Conservation (phyloP, 331 rosid species). For the Acacia pycnantha region DNA sequence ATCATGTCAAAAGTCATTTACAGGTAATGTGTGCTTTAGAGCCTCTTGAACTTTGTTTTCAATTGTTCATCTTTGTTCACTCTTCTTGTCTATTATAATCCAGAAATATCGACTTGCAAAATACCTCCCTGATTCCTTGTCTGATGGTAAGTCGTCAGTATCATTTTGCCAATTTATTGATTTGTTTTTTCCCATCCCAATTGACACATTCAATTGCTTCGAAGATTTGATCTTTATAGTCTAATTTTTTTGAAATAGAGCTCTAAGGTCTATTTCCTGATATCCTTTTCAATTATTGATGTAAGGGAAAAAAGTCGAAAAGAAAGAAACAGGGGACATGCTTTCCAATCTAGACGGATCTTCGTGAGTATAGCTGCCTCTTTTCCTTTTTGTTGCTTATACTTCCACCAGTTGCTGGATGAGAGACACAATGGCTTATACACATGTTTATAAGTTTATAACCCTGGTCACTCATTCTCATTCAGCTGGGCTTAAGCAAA, state of each 20-base stretch:
- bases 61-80: conserved; percentile 19
- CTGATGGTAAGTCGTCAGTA: conserved; percentile 73
- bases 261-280: conserved; percentile 26
- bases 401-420: conserved; percentile 15
- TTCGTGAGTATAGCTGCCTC: conserved; percentile 66
- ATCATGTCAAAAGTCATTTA: conserved; percentile 97
- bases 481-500: neutral
- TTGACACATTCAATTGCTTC: neutral
- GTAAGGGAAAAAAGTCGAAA: conserved; percentile 86
- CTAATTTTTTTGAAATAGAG: neutral
- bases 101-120: conserved; percentile 99
- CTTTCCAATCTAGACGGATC: conserved; percentile 84
- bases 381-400: neutral
- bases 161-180: conserved; percentile 1
- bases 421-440: neutral
- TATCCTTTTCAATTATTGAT: conserved; percentile 37
- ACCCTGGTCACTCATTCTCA: neutral
- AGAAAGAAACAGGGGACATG: conserved; percentile 83
- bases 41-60: conserved; percentile 11
- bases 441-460: neutral
- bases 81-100: conserved; percentile 32
- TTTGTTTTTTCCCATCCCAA: conserved; percentile 15
- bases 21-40: conserved; percentile 57
- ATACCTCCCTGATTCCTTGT: conserved; percentile 80
- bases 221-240: neutral